Base-by-base conservation (phyloP, 225 moss, liverwort and hornwort species). In the Anthoceros angustus region DNA sequence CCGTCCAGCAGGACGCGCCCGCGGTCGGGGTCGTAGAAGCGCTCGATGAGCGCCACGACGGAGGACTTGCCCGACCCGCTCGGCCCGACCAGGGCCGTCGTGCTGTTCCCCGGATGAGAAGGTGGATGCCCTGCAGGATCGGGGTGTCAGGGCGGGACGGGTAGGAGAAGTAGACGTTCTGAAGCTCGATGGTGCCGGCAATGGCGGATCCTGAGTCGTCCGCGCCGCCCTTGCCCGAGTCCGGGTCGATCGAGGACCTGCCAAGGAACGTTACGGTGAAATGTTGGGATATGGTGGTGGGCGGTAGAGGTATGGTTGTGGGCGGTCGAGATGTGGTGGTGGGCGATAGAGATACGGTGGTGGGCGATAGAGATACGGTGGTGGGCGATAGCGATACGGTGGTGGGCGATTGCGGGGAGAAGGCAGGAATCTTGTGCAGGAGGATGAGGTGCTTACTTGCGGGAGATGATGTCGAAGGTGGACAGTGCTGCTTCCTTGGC, bases 61-160 rank as follows among this genome's bases (percentile, higher is more conserved):
- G 63, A 66, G 20, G 62, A 70, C 60, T 66, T 74, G 75, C 93
- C 89, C 67, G 85, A 87, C 71, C 93, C 89, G 74, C 84, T 87
- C 63, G 89, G 82, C 43, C 93, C 93, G 15, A 93, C 89, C 10
- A 93, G 84, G 12, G 89, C 93, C 48, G 89, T 71, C 50, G 85
- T 93, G 61, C 82, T 82, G 69, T 85, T 12, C 75, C 73, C 63
- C 80, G 77, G n/a, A 93, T 78, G 71, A 23, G 76, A 10, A 93
- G 69, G 66, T 80, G 79, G 48, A 93, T 79, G 49, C 85, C 74
- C 62, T 72, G 82, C 63, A 93, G 82, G 66, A 87, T 72, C 10
- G 66, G 75, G 40, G 73, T 75, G 32, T 72, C 73, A 65, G 87
- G 89, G 70, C 82, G 77, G 43, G 79, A 78, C n/a, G 93, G 93